These are phyloP conservation scores for Gracilaria gracilis DNA, from an alignment of 23 red algal species.

Conservation along the genomic window DNA sequence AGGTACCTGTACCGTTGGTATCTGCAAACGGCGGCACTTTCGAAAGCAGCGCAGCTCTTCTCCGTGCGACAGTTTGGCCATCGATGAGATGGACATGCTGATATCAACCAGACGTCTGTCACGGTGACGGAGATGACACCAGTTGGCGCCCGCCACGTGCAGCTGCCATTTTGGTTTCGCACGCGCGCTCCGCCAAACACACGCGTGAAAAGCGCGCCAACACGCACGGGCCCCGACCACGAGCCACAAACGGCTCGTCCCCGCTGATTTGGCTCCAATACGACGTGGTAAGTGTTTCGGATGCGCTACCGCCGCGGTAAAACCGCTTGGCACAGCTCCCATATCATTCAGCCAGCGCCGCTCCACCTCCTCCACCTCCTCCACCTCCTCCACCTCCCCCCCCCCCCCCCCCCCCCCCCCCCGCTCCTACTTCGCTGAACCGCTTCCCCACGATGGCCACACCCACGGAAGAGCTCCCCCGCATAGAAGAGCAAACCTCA, in stretches of 20 bases:
- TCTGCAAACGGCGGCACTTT: too few species aligned
- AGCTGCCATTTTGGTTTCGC: too few species aligned
- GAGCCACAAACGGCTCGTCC: background rate
- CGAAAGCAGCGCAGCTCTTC: too few species aligned
- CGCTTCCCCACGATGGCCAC: background rate
- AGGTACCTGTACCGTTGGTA: too few species aligned
- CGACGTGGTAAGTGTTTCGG: background rate
- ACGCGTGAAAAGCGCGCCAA: background rate
- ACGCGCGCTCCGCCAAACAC: too few species aligned
- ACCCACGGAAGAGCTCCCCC: background rate
- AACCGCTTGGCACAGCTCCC: background rate
- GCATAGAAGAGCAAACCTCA: conserved; percentile 2
- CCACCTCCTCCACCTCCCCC: too few species aligned
- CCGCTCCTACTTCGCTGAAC: background rate
- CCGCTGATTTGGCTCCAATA: background rate
- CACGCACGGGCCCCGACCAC: background rate
- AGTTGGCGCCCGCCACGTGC: too few species aligned
- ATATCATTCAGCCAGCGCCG: background rate
- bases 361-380: background rate
- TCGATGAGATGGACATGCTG: too few species aligned
- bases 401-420: background rate
- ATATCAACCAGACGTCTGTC: too few species aligned
- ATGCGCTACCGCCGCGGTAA: background rate
- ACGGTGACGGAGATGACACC: too few species aligned
- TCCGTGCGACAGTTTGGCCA: too few species aligned